Evolutionary conservation across 371 early-diverging fungal genomes (phyloP), one percentile per base, ranked within the genome.

Genomic region (Dinochytrium kinnereticum): DNA sequence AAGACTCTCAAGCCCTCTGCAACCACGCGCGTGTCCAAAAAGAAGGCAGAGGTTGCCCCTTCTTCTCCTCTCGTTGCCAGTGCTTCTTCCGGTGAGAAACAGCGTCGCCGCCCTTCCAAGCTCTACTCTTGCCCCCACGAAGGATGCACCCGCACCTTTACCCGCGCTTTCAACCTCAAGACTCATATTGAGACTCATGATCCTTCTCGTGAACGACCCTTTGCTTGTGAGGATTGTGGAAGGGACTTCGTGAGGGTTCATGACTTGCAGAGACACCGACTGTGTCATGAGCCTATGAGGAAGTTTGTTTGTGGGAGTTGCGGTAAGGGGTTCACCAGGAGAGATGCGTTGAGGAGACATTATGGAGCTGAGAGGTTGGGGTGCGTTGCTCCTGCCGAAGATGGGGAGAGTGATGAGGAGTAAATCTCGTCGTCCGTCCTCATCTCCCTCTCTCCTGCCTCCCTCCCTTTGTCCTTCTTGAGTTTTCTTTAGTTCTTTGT

Each of bases 111-210:
- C 15, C 66, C 66, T 30, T 66, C 66, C n/a, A 66, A 66, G 44
- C 40, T 66, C 44, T 66, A 66, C 66, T 3, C 66, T 44, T 66
- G 66, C 44, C 66, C 37, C 17, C 66, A 66, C 66, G n/a, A 13
- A n/a, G 55, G 55, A 5, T 66, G 66, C 26, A 38, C 66, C 17
- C 75, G 75, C 49, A 74, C 71, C 3, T 94, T 92, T 73, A 88
- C 86, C 39, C 88, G 94, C 57, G 87, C 88, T 24, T 92, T 89
- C 78, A 94, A 94, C 78, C 83, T 94, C 50, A 86, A 88, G 72
- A 88, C 91, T 0, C 94, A 94, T 76, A 79, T 88, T 67, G 86
- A 86, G 74, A 92, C 91, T 13, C 94, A 94, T 74, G 85, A 90
- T 73, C 85, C 89, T 38, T 75, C 81, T 40, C 87, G 93, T 37